Base-by-base conservation (phyloP, 352 stramenopile species). In the Globisporangium acanthophoron region DNA sequence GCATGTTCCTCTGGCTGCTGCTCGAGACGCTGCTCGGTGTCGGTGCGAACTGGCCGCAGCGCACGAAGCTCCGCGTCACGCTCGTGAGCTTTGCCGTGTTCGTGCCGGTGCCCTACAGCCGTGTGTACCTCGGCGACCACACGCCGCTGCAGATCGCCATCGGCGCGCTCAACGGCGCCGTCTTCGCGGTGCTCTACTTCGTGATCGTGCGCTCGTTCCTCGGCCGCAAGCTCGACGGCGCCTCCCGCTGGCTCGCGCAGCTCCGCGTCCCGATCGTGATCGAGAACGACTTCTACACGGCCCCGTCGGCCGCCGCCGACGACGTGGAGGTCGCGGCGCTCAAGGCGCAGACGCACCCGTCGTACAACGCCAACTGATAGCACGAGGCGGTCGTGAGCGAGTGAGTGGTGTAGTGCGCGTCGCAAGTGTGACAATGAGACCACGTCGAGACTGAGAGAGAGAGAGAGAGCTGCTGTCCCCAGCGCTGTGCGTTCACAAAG, bases 101-200 rank as follows among this genome's bases (percentile, higher is more conserved):
- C 27, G 64, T 71, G 16, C 71, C 74, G 0, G 74, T 87, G 5
- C 76, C 76, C 0, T 87, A 80, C 67, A 82, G 74, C 51, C 76
- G 76, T 60, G 54, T 84, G 54, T 82, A 87, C 59, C 43, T 87
- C 43, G 76, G 76, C 29, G 76, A 87, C 62, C 76, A 87, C 70
- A 80, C 73, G 41, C 48, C 53, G 20, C 56, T 84, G 43, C 76
- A 87, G 59, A 71, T 80, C 44, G 55, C 21, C 27, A 71, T 87
- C 24, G 76, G 76, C 49, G 65, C 59, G 33, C 57, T 52, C 6
- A 37, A 79, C 54, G 76, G 76, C 2, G 55, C 74, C 29, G 59
- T 82, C 18, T 61, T 81, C 18, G 70, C 63, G 3, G 52, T 74
- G 20, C 3, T 77, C 45, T 84, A 77, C 66, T 84, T 87, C 49